Conservation (phyloP, 768 basidiomycete genomes). For the Lentinula raphanica region DNA sequence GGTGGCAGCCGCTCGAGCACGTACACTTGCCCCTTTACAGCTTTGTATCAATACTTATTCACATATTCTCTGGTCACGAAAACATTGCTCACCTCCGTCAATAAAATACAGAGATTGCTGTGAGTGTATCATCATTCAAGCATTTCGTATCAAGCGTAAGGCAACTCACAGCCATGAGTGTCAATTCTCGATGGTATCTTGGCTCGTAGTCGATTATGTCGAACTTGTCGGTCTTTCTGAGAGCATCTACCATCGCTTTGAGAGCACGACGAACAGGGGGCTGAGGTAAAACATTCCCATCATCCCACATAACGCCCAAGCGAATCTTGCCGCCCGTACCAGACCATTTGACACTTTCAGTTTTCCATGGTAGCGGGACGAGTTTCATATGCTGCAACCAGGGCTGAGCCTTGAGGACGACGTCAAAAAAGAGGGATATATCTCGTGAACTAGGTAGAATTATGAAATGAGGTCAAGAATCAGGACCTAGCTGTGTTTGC, state of each 20-base stretch:
- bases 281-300: constrained; percentile 32
- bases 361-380: constrained; percentile 22
- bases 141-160: background rate
- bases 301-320: constrained; percentile 28
- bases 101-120: constrained; percentile 33
- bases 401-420: constrained; percentile 29
- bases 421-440: constrained; percentile 24
- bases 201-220: constrained; percentile 33
- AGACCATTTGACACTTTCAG: constrained; percentile 13
- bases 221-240: constrained; percentile 26
- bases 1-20: constrained; percentile 1
- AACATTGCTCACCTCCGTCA: constrained; percentile 26
- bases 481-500: background rate
- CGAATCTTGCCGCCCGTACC: constrained; percentile 22
- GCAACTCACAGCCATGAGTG: constrained; percentile 26
- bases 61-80: background rate
- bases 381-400: constrained; percentile 35
- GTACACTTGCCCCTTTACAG: constrained; percentile 4
- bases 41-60: background rate
- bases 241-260: constrained; percentile 26
- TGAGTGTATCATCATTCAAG: background rate
- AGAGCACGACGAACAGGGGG: constrained; percentile 40
- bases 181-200: constrained; percentile 28
- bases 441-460: constrained; percentile 21
- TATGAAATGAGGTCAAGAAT: background rate